phyloP scores from a whole-genome alignment of 1,284 basidiomycete genomes.

The Leccinum holopus region DNA sequence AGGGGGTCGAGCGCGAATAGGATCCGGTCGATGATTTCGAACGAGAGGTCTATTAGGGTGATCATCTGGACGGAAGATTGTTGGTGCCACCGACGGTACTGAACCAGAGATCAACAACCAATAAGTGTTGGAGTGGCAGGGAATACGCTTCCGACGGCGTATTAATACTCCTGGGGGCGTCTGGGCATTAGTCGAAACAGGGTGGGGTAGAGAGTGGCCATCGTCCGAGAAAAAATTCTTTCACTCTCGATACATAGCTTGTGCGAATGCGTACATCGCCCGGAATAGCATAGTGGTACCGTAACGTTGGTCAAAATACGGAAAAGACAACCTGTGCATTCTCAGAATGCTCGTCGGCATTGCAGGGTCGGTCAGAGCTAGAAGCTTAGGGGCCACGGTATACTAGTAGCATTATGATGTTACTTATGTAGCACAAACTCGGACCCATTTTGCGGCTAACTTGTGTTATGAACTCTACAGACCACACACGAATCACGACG shows the following conservation, averaged over 20 bases:
- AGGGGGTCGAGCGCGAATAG: slow-evolving; percentile 54
- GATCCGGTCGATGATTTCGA: slow-evolving; percentile 56
- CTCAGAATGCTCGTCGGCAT: not conserved
- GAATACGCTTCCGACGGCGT: not conserved
- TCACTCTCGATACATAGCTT: slow-evolving; percentile 16
- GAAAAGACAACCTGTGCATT: slow-evolving; percentile 2
- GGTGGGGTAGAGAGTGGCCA: slow-evolving; percentile 19
- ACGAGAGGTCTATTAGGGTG: slow-evolving; percentile 42
- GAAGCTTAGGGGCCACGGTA: slow-evolving; percentile 3
- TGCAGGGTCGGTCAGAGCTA: slow-evolving; percentile 1
- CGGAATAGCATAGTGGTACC: slow-evolving; percentile 11
- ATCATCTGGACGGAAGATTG: slow-evolving; percentile 6
- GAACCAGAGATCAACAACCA: not conserved
- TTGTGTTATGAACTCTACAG: not conserved
- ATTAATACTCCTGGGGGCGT: slow-evolving; percentile 9
- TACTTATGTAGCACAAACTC: not conserved
- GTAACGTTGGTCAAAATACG: not conserved
- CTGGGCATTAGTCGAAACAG: slow-evolving; percentile 22
- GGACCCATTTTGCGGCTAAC: not conserved
- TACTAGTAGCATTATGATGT: too few relatives aligned
- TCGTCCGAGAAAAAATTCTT: slow-evolving; percentile 26
- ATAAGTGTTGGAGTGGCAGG: slow-evolving; percentile 1
- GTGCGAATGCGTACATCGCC: slow-evolving; percentile 1
- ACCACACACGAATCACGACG: too few relatives aligned
- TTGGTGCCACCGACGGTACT: not conserved